A percentile compares a stretch with the other conserved stretches of the same genome.
These are phyloP conservation scores for Gaeumannomyces tritici DNA, from an alignment of 2,329 filamentous ascomycete genomes.

Conservation along the genomic window DNA sequence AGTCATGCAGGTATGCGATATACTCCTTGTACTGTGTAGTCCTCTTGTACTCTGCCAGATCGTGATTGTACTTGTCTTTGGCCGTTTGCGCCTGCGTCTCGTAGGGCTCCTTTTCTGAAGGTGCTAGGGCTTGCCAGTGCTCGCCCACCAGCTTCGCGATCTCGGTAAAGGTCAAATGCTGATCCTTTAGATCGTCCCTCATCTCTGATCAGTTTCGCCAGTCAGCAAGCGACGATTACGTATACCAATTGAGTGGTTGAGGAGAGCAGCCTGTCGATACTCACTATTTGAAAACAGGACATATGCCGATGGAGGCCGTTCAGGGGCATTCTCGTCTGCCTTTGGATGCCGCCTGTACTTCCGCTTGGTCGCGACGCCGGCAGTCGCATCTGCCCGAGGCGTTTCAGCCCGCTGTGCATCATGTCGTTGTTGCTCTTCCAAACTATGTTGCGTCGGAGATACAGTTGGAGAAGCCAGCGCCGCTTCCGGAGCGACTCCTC, in stretches of 20 bases:
- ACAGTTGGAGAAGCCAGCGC: conserved; percentile 36
- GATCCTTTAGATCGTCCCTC: conserved; percentile 66
- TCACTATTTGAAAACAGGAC: conserved; percentile 78
- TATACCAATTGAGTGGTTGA: not conserved
- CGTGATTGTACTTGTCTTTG: conserved; percentile 69
- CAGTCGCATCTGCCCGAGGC: conserved; percentile 31
- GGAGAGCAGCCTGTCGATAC: conserved; percentile 26
- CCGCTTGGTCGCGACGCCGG: conserved; percentile 45
- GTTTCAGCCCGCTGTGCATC: conserved; percentile 43
- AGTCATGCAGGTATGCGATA: conserved; percentile 63
- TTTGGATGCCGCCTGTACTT: conserved; percentile 71
- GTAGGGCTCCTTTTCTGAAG: conserved; percentile 59
- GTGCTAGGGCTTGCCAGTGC: conserved; percentile 65
- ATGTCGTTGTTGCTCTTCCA: conserved; percentile 38
- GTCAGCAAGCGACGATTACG: not conserved
- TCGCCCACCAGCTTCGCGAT: conserved; percentile 77
- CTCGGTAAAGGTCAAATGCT: conserved; percentile 71
- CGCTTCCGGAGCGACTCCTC: conserved; percentile 48
- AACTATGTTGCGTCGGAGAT: conserved; percentile 29
- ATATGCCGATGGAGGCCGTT: conserved; percentile 72
- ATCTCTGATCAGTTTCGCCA: conserved; percentile 44
- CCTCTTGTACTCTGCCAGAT: conserved; percentile 68
- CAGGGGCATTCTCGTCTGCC: conserved; percentile 71
- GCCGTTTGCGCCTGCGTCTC: conserved; percentile 62
- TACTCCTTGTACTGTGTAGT: conserved; percentile 61